Percentiles rank a stretch among this genome's conserved stretches.
phyloP scores from a whole-genome alignment of 257 asterid genomes.

The Echium plantagineum region DNA sequence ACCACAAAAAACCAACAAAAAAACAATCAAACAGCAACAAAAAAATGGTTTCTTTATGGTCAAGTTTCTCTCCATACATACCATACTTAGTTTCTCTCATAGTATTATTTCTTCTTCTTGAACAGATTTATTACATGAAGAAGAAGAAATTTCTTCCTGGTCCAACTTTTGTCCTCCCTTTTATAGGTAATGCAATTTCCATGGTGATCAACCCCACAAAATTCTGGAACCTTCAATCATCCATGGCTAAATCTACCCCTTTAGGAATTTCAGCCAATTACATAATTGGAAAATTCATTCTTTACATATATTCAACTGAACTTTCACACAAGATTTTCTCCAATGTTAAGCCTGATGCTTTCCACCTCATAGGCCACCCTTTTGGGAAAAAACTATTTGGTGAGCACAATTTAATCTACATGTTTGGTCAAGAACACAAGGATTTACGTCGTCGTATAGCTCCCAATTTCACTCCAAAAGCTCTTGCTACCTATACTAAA shows the following conservation, averaged over 20 bases:
- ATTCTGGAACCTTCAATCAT: slow-evolving; percentile 66
- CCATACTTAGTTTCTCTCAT: slow-evolving; percentile 37
- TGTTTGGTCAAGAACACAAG: slow-evolving; percentile 80
- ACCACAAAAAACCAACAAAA: not conserved
- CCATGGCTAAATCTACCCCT: slow-evolving; percentile 47
- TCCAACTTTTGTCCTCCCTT: slow-evolving; percentile 59
- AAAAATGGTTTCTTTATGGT: slow-evolving; percentile 31
- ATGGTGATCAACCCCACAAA: slow-evolving; percentile 47
- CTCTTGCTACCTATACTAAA: slow-evolving; percentile 49
- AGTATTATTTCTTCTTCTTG: slow-evolving; percentile 41
- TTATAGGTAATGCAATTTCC: slow-evolving; percentile 62
- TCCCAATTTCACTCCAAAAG: slow-evolving; percentile 74
- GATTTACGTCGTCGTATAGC: slow-evolving; percentile 74
- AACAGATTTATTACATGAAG: slow-evolving; percentile 60
- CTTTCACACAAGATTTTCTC: slow-evolving; percentile 67
- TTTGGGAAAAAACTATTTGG: slow-evolving; percentile 85
- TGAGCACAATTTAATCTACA: slow-evolving; percentile 70
- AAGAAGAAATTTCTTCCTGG: slow-evolving; percentile 75
- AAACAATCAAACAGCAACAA: not conserved
- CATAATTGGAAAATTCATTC: slow-evolving; percentile 65
- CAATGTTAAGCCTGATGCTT: slow-evolving; percentile 87
- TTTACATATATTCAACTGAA: slow-evolving; percentile 70
- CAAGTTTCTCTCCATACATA: slow-evolving; percentile 21
- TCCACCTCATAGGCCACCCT: slow-evolving; percentile 84
- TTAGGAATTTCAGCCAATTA: slow-evolving; percentile 69